Base-by-base conservation (phyloP, 352 stramenopile species). In the Phytopythium litorale region DNA sequence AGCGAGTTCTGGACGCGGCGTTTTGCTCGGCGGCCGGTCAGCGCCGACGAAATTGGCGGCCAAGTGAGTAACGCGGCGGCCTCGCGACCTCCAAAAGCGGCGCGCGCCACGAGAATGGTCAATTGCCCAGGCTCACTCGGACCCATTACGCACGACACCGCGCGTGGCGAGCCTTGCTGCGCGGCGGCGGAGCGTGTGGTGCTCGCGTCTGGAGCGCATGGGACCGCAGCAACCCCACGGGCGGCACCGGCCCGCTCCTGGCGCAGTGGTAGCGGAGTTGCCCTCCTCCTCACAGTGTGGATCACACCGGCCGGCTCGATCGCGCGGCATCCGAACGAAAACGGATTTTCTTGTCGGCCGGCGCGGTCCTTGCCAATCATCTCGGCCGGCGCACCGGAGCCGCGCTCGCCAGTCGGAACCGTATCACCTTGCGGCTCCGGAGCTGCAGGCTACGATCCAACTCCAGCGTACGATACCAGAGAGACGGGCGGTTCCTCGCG, bases 401-500 rank as follows among this genome's bases (percentile, higher is more conserved):
- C 18, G 12, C 45, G 19, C 45, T 32, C 25, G 0, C 11, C 21
- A 51, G n/a, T 16, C 28, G 48, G 15, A 54, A 38, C 48, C 28
- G 23, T 37, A 51, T 51, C 45, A 51, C 45, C 12, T 23, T 42
- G 50, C 23, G 13, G 19, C 28, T 56, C 18, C 50, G 28, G 28
- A 40, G 28, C 18, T 56, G 28, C 35, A 15, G 35, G 35, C 35
- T 13, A 40, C 1, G 35, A 40, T 40, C 35, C 35, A 38, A n/a
- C 33, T 32, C 28, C 28, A 4, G 28, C 28, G 28, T 4, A 32
- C 28, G 28, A 2, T 32, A 54, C 5, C 12, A 25, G 35, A 58
- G 53, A 58, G 35, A 58, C 53, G 53, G 35, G 53, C n/a, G 32
- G 13, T 58, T 58, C 53, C 53, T 58, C 53, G 35, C 18, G n/a